These are phyloP conservation scores for Sordariomycetes sp. DNA, from an alignment of 2,329 filamentous ascomycete genomes.

Conservation along the genomic window DNA sequence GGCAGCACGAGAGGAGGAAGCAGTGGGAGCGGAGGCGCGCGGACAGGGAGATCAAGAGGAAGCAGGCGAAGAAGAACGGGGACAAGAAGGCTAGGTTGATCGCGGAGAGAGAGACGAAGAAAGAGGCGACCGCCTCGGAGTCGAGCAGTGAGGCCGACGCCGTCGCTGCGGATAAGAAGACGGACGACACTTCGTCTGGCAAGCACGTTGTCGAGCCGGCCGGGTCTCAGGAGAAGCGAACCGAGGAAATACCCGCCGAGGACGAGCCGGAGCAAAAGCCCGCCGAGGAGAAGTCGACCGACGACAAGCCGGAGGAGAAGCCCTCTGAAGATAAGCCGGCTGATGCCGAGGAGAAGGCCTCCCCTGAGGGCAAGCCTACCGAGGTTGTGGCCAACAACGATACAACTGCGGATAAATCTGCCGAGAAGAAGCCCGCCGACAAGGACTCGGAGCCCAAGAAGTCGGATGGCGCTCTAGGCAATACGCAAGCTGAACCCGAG, in stretches of 20 bases:
- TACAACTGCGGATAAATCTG: conserved; percentile 7
- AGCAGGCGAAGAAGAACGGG: conserved; percentile 25
- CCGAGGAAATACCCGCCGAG: conserved; percentile 11
- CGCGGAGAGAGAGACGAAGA: conserved; percentile 14
- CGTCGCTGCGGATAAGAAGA: conserved; percentile 14
- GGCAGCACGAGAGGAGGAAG: conserved; percentile 31
- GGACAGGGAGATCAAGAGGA: conserved; percentile 27
- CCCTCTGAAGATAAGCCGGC: conserved; percentile 6
- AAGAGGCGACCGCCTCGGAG: conserved; percentile 15
- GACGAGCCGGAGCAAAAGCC: conserved; percentile 7
- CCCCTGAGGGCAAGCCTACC: conserved; percentile 6
- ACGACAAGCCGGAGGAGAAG: not conserved
- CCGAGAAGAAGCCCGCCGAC: not conserved
- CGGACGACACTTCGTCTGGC: conserved; percentile 13
- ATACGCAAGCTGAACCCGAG: conserved; percentile 8
- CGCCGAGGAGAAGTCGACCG: conserved; percentile 7
- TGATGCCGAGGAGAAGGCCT: conserved; percentile 7
- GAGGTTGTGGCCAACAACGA: conserved; percentile 7
- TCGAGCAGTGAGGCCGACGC: conserved; percentile 14
- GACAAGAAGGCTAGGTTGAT: conserved; percentile 20
- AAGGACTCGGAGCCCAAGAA: conserved; percentile 8
- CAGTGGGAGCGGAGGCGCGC: conserved; percentile 39
- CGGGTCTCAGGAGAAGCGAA: conserved; percentile 14
- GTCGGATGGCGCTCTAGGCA: conserved; percentile 4
- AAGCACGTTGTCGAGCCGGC: conserved; percentile 18